Evolutionary conservation across 2,329 filamentous ascomycete species (phyloP).

Genomic region (Nemania bipapillata): DNA sequence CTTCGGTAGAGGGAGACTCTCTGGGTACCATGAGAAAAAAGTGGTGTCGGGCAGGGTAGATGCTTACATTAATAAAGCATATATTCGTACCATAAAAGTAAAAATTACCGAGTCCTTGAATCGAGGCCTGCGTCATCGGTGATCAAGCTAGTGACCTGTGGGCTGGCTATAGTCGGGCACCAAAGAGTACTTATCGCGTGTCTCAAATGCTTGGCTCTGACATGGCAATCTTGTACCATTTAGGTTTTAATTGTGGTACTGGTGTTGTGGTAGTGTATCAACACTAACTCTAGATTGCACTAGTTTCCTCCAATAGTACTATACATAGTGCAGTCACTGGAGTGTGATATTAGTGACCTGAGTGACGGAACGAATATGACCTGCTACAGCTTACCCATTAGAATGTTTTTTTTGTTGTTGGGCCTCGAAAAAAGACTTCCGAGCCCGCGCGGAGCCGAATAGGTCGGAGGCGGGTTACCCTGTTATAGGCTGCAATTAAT

Average conservation of each 20-base stretch:
- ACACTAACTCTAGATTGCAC: not conserved
- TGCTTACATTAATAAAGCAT: slow-evolving; percentile 36
- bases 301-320: slow-evolving; percentile 14
- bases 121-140: slow-evolving; percentile 48
- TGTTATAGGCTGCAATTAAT: not conserved
- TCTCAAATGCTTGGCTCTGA: slow-evolving; percentile 43
- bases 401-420: not conserved
- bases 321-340: slow-evolving; percentile 5
- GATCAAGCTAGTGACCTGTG: slow-evolving; percentile 41
- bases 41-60: slow-evolving; percentile 18
- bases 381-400: not conserved
- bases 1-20: slow-evolving; percentile 2
- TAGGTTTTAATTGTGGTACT: slow-evolving; percentile 6
- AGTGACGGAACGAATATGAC: slow-evolving; percentile 14
- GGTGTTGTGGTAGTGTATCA: not conserved
- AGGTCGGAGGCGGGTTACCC: not conserved
- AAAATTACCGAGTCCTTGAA: slow-evolving; percentile 8
- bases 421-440: not conserved
- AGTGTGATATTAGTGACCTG: slow-evolving; percentile 6
- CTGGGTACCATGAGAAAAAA: slow-evolving; percentile 18
- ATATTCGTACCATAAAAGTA: slow-evolving; percentile 33
- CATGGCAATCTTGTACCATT: slow-evolving; percentile 2
- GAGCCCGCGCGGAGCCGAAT: slow-evolving; percentile 3
- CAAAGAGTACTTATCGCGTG: slow-evolving; percentile 33
- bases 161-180: slow-evolving; percentile 39